Evolutionary conservation across 2,329 filamentous ascomycete species (phyloP), one percentile per base, ranked within the genome.

Genomic region (Septoria linicola): DNA sequence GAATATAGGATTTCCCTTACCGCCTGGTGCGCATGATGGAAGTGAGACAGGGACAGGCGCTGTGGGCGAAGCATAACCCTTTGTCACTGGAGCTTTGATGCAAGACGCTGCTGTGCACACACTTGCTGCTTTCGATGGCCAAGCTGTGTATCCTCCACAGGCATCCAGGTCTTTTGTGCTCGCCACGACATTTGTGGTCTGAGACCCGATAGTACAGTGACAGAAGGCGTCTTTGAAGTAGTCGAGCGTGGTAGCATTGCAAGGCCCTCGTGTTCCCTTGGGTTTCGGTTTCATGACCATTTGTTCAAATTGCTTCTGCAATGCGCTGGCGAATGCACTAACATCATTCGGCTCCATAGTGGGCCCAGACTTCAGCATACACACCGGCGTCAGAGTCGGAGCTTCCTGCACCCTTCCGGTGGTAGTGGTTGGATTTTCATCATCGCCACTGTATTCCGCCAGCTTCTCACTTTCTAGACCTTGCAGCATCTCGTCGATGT

Each of bases 391-490:
- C 13, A 45, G 17, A 1, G 31, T 45, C 17, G 42, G 42, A 16
- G 42, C 42, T 35, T 45, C 42, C 30, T 19, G 42, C 0, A 45
- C 17, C 4, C 20, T 35, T 14, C 25, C 30, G 35, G 42, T 45
- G 17, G 27, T 34, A 20, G 42, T 45, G 11, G 42, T 25, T 3
- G 42, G 30, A n/a, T 16, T 35, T 34, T 45, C 27, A n/a, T 36
- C 42, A 8, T 35, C 42, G n/a, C 19, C 34, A 3, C 32, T 35
- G 42, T 45, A 36, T 17, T 41, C 42, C 35, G 19, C 32, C 30
- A 45, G 27, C 42, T 35, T 45, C 14, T 45, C 32, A 34, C 42
- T 35, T 20, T 45, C 42, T 4, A 45, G 32, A 36, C 30, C 42
- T 16, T 45, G 42, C 8, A 34, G 32, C 30, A 34, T 34, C 42